A percentile compares a stretch with the other conserved stretches of the same genome.
Conservation (phyloP, 768 basidiomycete species). For the Pseudohyphozyma bogoriensis region DNA sequence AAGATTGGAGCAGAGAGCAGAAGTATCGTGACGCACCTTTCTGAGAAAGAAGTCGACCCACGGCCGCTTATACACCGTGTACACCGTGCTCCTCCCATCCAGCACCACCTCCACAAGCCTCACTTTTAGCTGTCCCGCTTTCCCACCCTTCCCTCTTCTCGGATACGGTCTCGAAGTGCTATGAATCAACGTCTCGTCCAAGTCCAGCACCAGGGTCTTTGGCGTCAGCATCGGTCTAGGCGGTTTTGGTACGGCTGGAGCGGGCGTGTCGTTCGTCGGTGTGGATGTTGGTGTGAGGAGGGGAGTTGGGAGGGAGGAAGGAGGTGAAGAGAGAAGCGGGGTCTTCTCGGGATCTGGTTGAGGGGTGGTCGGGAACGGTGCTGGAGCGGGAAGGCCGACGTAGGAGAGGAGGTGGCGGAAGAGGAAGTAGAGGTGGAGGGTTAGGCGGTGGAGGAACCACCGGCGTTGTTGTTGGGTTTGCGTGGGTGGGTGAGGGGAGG, state of each 20-base stretch:
- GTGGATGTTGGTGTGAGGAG: background rate
- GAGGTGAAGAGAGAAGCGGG: background rate
- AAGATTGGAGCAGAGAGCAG: background rate
- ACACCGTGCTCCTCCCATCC: slow-evolving; percentile 76
- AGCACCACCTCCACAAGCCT: slow-evolving; percentile 90
- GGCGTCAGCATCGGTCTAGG: slow-evolving; percentile 63
- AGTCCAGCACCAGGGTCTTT: slow-evolving; percentile 91
- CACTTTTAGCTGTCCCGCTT: slow-evolving; percentile 39
- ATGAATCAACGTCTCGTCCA: slow-evolving; percentile 97
- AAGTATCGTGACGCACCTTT: slow-evolving; percentile 66
- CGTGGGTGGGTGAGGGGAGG: too few relatives aligned
- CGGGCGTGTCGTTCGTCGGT: background rate
- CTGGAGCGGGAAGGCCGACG: background rate
- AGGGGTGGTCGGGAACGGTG: background rate
- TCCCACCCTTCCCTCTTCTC: slow-evolving; percentile 39
- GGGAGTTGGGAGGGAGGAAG: background rate
- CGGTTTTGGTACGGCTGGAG: background rate
- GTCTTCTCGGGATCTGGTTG: background rate
- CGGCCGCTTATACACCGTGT: slow-evolving; percentile 96
- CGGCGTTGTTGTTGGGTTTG: background rate
- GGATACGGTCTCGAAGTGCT: slow-evolving; percentile 62
- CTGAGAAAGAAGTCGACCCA: slow-evolving; percentile 91
- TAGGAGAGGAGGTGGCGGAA: background rate
- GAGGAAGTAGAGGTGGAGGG: background rate
- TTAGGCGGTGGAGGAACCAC: background rate